Percentiles rank a stretch among this genome's conserved stretches.
Evolutionary conservation across 345 rosid genomes (phyloP).

Genomic region (Eucalyptus cladocalyx): DNA sequence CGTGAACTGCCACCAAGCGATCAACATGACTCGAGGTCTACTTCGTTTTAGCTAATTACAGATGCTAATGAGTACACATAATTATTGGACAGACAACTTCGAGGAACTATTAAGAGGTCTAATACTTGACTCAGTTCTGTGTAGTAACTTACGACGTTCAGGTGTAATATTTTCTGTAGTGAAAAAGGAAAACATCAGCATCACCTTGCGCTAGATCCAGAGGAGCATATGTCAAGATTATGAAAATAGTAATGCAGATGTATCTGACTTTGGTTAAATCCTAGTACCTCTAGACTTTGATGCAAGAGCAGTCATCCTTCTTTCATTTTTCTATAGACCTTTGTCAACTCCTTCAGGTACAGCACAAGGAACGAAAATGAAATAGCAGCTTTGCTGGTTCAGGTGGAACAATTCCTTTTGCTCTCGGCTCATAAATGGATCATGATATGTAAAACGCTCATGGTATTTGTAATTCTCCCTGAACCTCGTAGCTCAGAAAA

Average conservation of each 20-base stretch:
- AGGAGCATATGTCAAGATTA: neutral
- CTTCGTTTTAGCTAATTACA: neutral
- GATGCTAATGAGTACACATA: neutral
- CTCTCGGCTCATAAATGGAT: neutral
- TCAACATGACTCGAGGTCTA: neutral
- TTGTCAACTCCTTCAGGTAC: neutral
- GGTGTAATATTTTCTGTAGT: neutral
- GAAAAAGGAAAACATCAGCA: neutral
- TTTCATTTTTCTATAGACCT: neutral
- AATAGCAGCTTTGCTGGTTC: neutral
- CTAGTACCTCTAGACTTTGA: neutral
- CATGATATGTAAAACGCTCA: neutral
- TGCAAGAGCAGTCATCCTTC: neutral
- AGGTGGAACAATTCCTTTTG: neutral
- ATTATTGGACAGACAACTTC: neutral
- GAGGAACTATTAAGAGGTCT: neutral
- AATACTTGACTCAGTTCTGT: neutral
- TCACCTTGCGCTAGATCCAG: neutral
- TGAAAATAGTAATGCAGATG: neutral
- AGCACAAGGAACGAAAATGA: neutral
- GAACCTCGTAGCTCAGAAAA: neutral
- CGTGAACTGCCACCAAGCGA: neutral
- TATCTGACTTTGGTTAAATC: neutral
- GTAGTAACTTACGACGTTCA: neutral
- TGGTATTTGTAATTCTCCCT: neutral